A percentile compares a stretch with the other conserved stretches of the same genome.
Evolutionary conservation across 2,329 filamentous ascomycete genomes (phyloP).

Genomic region (Xylaria hypoxylon): DNA sequence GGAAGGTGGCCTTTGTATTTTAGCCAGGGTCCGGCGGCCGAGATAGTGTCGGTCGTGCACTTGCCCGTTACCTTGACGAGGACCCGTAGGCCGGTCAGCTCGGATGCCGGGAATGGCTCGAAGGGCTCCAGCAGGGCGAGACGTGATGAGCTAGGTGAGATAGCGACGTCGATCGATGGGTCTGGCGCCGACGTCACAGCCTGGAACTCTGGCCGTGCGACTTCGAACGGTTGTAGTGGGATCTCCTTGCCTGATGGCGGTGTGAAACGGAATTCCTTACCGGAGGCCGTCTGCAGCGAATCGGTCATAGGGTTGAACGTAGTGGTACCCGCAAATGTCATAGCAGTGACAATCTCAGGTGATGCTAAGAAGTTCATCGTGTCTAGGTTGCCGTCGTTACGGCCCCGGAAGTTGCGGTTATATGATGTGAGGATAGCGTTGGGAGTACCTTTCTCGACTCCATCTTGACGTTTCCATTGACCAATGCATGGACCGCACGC

Average conservation of each 20-base stretch:
- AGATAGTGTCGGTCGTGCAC: constrained; percentile 99
- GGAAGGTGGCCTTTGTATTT: constrained; percentile 99
- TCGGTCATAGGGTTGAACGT: constrained; percentile 98
- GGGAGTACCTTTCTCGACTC: constrained; percentile 81
- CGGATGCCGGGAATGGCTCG: constrained; percentile 78
- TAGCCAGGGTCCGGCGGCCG: constrained; percentile 94
- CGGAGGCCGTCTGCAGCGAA: constrained; percentile 80
- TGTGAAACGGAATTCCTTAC: constrained; percentile 85
- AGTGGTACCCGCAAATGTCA: constrained; percentile 91
- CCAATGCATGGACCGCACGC: constrained; percentile 95
- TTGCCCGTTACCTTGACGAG: constrained; percentile 97
- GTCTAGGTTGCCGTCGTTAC: constrained; percentile 94
- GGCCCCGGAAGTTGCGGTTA: constrained; percentile 97
- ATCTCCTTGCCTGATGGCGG: constrained; percentile 78
- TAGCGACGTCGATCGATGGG: constrained; percentile 75
- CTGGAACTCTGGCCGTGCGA: constrained; percentile 73
- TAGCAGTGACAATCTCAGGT: constrained; percentile 95
- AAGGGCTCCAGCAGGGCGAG: constrained; percentile 94
- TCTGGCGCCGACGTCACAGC: constrained; percentile 80
- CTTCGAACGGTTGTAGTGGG: constrained; percentile 75
- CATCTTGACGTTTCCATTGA: constrained; percentile 94
- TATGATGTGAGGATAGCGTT: constrained; percentile 98
- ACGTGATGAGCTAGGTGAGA: constrained; percentile 88
- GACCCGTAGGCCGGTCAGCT: constrained; percentile 82
- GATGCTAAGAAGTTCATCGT: constrained; percentile 99